Evolutionary conservation across 768 basidiomycete genomes (phyloP), one percentile per base, ranked within the genome.

Genomic region (Mycena chlorophos): DNA sequence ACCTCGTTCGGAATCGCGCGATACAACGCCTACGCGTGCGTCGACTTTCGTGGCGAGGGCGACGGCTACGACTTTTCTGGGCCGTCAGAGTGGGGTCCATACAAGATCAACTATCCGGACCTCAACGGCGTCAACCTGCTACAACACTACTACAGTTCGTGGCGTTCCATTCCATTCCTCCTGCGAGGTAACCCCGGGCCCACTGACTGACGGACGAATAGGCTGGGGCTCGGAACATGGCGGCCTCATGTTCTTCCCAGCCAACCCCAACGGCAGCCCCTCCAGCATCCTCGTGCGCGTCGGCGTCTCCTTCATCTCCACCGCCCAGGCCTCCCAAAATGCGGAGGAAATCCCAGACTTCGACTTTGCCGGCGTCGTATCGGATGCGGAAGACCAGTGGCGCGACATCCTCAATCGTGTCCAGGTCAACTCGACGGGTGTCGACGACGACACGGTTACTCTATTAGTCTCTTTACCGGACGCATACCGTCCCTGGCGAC

Each of bases 281-380:
- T 80, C 79, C 1, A 71, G 75, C 1, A 80, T 87, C 54, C 71
- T 84, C 20, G 83, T 74, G 1, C 80, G 85, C n/a, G 78, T 82
- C 3, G 85, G 86, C n/a, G 78, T 87, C 5, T 86, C 84, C 0
- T 78, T 86, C 59, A 81, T 86, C 49, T 86, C 85, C 3, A 71
- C 73, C 20, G 75, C 74, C 1, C 85, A 86, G 60, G 86, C 86
- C 0, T 87, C 85, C 61, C 60, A 70, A 2, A 86, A 84, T 57
- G 85, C 84, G 2, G 79, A 83, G 57, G 72, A 87, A 62, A 83
- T 87, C 5, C 79, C 81, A 0, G 70, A 78, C 54, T 85, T 78
- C 60, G 78, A 83, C 56, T 85, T 86, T 61, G 78, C 79, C 2
- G 64, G 66, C 4, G 79, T 83, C 3, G 71, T 73, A n/a, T 56